phyloP scores from a whole-genome alignment of 2,329 filamentous ascomycete species.

The Ophiostoma piceae region DNA sequence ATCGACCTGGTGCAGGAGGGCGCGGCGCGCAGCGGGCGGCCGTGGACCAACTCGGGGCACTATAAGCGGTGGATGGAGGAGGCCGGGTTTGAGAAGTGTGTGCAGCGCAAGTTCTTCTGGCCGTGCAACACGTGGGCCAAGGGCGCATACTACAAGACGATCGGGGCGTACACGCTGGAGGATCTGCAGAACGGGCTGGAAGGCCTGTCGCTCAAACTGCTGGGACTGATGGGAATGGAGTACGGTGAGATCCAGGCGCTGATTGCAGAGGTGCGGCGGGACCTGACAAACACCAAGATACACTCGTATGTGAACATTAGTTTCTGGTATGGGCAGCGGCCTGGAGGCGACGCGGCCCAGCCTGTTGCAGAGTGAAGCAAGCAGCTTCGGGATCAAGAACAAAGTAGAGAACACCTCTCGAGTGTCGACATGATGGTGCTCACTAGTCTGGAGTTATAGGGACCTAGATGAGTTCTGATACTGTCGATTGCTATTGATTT shows the following conservation, averaged over 20 bases:
- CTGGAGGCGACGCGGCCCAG: not conserved
- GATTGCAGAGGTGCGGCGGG: conserved; percentile 18
- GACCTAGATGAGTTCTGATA: too few species aligned
- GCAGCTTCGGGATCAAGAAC: too few species aligned
- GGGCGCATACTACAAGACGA: conserved; percentile 30
- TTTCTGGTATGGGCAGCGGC: conserved; percentile 16
- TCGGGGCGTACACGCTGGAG: conserved; percentile 27
- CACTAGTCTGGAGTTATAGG: too few species aligned
- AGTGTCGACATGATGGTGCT: too few species aligned
- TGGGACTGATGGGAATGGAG: conserved; percentile 13
- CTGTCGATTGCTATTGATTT: too few species aligned
- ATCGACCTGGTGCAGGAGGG: conserved; percentile 25
- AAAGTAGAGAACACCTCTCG: too few species aligned
- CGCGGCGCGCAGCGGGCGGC: conserved; percentile 26
- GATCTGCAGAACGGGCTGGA: conserved; percentile 25
- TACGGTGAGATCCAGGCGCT: conserved; percentile 17
- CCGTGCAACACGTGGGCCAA: conserved; percentile 30
- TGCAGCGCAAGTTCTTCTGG: conserved; percentile 30
- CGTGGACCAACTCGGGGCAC: conserved; percentile 27
- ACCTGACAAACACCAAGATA: conserved; percentile 16
- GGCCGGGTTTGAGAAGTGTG: conserved; percentile 30
- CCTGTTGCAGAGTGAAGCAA: too few species aligned
- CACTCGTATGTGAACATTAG: conserved; percentile 19
- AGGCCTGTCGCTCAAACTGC: conserved; percentile 20
- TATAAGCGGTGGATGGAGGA: conserved; percentile 28